These are phyloP conservation scores for Lophiostoma macrostomum DNA, from an alignment of 495 filamentous ascomycete genomes.

Conservation along the genomic window DNA sequence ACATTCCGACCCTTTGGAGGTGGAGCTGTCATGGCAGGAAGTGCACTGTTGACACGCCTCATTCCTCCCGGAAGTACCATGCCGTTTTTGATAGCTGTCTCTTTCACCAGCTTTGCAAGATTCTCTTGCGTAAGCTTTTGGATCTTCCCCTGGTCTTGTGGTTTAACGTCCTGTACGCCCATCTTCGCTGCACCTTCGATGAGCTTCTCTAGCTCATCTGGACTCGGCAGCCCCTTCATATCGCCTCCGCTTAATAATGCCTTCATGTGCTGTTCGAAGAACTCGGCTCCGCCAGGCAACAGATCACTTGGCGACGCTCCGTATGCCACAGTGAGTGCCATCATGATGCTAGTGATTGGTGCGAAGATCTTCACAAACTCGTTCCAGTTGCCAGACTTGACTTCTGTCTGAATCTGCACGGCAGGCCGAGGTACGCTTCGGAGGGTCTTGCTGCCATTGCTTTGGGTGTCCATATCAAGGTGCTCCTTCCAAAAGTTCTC, in stretches of 20 bases:
- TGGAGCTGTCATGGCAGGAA: slow-evolving; percentile 14
- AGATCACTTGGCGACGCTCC: slow-evolving; percentile 31
- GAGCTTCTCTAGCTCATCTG: slow-evolving; percentile 29
- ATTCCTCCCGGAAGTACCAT: slow-evolving; percentile 20
- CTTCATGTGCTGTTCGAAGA: slow-evolving; percentile 28
- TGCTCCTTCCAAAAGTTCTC: slow-evolving; percentile 36
- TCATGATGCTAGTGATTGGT: slow-evolving; percentile 40
- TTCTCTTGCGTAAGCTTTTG: slow-evolving; percentile 31
- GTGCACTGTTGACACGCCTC: slow-evolving; percentile 14
- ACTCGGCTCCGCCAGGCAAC: slow-evolving; percentile 26
- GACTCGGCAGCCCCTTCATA: slow-evolving; percentile 27
- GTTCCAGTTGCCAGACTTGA: slow-evolving; percentile 41
- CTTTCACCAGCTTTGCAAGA: slow-evolving; percentile 30
- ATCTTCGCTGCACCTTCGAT: slow-evolving; percentile 28
- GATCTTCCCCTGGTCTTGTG: slow-evolving; percentile 14
- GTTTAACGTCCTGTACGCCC: slow-evolving; percentile 15
- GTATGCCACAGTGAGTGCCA: slow-evolving; percentile 35
- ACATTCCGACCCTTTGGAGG: not conserved
- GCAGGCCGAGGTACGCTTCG: slow-evolving; percentile 22
- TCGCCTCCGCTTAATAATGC: slow-evolving; percentile 19
- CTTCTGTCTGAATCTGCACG: slow-evolving; percentile 37
- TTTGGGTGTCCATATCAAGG: slow-evolving; percentile 22
- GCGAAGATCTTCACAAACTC: slow-evolving; percentile 45
- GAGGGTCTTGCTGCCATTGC: slow-evolving; percentile 22
- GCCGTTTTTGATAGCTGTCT: slow-evolving; percentile 32